Percentiles rank a stretch among this genome's conserved stretches.
These are phyloP conservation scores for Hypoxylon sp. DNA, from an alignment of 2,329 filamentous ascomycete genomes.

Conservation along the genomic window DNA sequence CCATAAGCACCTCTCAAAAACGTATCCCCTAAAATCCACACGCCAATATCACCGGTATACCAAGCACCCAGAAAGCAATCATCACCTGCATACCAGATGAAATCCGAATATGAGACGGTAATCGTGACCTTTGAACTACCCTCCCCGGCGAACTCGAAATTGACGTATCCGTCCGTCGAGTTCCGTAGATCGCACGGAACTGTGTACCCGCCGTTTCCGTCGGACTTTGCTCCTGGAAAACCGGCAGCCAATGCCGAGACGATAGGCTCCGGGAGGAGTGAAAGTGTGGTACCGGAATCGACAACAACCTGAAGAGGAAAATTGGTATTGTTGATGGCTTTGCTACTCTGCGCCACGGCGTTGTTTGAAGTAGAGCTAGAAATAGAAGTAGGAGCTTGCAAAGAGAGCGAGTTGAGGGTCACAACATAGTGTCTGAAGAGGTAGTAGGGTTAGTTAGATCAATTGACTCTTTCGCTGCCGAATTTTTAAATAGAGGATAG, in stretches of 20 bases:
- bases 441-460: constrained; percentile 2
- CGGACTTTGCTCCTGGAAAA: constrained; percentile 59
- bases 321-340: constrained; percentile 37
- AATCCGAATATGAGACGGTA: constrained; percentile 51
- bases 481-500: not conserved
- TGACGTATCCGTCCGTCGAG: constrained; percentile 57
- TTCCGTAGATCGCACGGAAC: constrained; percentile 61
- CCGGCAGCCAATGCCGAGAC: constrained; percentile 61
- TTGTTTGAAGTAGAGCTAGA: not conserved
- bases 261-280: constrained; percentile 61
- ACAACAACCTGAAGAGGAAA: constrained; percentile 62
- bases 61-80: constrained; percentile 52
- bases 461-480: not conserved
- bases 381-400: constrained; percentile 37
- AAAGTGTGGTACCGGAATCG: constrained; percentile 68
- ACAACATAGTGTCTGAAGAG: constrained; percentile 51
- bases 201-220: constrained; percentile 61
- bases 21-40: constrained; percentile 54
- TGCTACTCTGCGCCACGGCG: constrained; percentile 11
- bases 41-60: constrained; percentile 43
- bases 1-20: constrained; percentile 55
- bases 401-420: constrained; percentile 46
- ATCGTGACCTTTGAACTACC: constrained; percentile 53
- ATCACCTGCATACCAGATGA: constrained; percentile 53
- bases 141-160: constrained; percentile 62